These are phyloP conservation scores for Rhynchospora pubera DNA, from an alignment of 176 grass and related monocot species.

Conservation along the genomic window DNA sequence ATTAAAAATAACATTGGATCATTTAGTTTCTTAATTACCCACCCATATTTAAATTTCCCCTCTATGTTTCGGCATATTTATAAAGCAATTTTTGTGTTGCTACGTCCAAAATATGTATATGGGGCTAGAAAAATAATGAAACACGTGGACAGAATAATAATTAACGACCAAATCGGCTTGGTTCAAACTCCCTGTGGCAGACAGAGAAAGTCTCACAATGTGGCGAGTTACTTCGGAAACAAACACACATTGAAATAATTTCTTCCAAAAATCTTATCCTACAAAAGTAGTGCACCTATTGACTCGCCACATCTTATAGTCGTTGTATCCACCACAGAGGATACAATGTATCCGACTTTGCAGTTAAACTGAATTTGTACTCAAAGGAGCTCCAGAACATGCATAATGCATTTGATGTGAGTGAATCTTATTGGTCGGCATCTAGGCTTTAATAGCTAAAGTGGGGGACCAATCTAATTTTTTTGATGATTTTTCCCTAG, in stretches of 20 bases:
- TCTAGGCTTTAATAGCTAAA: background rate
- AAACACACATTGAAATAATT: background rate
- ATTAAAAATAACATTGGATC: background rate
- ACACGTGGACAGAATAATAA: background rate
- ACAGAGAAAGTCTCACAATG: background rate
- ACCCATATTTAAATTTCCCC: too few species aligned
- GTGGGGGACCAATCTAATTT: background rate
- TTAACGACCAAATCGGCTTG: background rate
- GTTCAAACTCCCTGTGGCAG: background rate
- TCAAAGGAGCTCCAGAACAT: slow-evolving; percentile 6
- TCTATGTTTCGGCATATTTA: background rate
- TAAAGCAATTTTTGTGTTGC: background rate
- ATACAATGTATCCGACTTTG: background rate
- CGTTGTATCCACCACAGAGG: background rate
- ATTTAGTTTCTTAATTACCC: too few species aligned
- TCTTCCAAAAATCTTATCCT: background rate
- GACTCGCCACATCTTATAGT: background rate
- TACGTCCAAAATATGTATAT: background rate
- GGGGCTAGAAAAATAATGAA: background rate
- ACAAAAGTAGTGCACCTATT: background rate
- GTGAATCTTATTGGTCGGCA: slow-evolving; percentile 6
- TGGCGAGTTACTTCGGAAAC: background rate
- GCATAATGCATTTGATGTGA: slow-evolving; percentile 8
- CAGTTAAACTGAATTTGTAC: slow-evolving; percentile 10
- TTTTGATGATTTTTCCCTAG: background rate